phyloP scores from a whole-genome alignment of 345 rosid genomes.

The Pistacia atlantica region DNA sequence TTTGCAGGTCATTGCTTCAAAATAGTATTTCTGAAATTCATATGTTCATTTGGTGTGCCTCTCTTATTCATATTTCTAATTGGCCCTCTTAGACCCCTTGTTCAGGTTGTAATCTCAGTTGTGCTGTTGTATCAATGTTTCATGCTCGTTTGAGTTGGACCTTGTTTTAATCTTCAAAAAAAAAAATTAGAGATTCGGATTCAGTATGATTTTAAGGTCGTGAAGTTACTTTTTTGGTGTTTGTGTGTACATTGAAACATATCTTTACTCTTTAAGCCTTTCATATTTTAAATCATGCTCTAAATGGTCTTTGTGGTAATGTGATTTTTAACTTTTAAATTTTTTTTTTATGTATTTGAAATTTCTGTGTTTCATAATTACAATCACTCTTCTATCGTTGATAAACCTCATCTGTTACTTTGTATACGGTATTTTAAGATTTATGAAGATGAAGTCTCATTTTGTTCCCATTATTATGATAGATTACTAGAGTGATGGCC shows the following conservation, averaged over 20 bases:
- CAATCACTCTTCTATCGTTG: background rate
- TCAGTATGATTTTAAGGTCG: background rate
- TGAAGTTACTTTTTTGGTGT: background rate
- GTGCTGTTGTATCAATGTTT: background rate
- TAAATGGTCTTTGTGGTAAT: background rate
- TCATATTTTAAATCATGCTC: background rate
- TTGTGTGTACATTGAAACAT: background rate
- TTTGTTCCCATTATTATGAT: slow-evolving; percentile 10
- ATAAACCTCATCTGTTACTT: background rate
- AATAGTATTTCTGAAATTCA: background rate
- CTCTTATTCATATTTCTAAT: background rate
- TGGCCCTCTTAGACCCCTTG: background rate
- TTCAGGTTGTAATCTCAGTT: background rate
- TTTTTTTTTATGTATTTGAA: background rate
- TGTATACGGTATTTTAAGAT: background rate
- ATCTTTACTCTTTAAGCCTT: background rate
- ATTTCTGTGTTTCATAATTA: background rate
- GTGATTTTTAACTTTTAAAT: too few species aligned
- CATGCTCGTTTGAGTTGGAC: background rate
- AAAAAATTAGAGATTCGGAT: background rate
- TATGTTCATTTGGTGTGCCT: background rate
- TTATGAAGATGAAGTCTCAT: background rate
- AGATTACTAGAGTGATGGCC: slow-evolving; percentile 91
- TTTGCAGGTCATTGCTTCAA: background rate
- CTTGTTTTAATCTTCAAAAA: too few species aligned